Conservation (phyloP, 2,329 filamentous ascomycete species). For the Cladosporium cucumerinum region DNA sequence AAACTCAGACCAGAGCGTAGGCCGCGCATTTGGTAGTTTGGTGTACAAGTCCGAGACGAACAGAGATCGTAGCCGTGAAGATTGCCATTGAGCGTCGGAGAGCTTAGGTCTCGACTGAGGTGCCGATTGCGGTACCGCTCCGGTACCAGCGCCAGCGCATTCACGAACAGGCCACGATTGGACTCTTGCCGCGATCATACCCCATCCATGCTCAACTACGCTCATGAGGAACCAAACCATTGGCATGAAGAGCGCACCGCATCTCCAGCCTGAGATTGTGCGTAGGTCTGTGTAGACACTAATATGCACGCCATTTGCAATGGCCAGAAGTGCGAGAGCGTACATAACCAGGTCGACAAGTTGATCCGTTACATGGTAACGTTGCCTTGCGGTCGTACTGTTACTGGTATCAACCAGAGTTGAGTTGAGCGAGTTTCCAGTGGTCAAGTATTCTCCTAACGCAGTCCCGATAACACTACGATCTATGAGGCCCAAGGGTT, state of each 20-base stretch:
- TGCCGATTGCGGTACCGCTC: not conserved
- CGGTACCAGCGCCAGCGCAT: not conserved
- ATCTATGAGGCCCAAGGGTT: not conserved
- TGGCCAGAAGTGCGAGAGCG: not conserved
- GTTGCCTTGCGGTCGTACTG: not conserved
- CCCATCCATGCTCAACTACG: not conserved
- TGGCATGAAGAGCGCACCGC: slow-evolving; percentile 7
- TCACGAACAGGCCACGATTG: not conserved
- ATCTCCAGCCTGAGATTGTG: slow-evolving; percentile 2
- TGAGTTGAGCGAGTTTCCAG: too few relatives aligned
- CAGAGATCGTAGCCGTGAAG: not conserved
- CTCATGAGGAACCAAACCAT: slow-evolving; percentile 4
- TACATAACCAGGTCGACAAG: not conserved
- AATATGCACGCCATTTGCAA: not conserved
- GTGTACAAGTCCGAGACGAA: not conserved
- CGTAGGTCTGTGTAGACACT: slow-evolving; percentile 4
- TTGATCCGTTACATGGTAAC: too few relatives aligned
- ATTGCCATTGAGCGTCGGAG: not conserved
- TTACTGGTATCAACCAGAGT: not conserved
- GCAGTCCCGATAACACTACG: not conserved
- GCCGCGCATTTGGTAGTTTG: not conserved
- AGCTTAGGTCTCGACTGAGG: not conserved
- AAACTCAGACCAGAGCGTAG: not conserved
- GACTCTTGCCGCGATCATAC: not conserved
- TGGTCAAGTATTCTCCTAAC: not conserved